Evolutionary conservation across 2,329 filamentous ascomycete species (phyloP), one percentile per base, ranked within the genome.

Genomic region (Tolypocladium ovalisporum): DNA sequence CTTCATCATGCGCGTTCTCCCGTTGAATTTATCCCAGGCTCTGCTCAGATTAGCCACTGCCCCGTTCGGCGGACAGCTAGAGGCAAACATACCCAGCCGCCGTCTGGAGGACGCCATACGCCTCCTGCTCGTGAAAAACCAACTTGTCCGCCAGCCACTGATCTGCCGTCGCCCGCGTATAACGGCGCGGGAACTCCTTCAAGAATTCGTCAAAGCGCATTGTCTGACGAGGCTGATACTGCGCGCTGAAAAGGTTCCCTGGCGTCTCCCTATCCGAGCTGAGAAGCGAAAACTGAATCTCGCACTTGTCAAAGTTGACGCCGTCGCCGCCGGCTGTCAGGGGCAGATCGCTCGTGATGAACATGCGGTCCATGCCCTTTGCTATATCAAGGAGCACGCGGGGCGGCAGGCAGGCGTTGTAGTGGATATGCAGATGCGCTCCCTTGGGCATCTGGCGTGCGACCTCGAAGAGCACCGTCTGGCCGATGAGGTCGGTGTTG

Each of bases 351-450:
- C 85, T 88, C 58, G 80, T 83, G 63, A 90, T 85, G 65, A 83
- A 89, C 85, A 91, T 89, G 62, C 79, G 80, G 1, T 78, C 65
- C 75, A 85, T 82, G 6, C 60, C 75, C 74, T 75, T 80, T 62
- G 74, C 81, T 62, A 75, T 75, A 29, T 74, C 70, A 15, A 90
- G 74, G 24, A 90, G 73, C 6, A 84, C 76, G 2, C 75, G 68
- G 12, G 87, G 85, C 17, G 76, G 73, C 5, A 90, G 73, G 59
- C 87, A 88, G n/a, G 87, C 80, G 67, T 90, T 91, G 75, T 89
- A 90, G 68, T 91, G 88, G 29, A 90, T 80, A 68, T 91, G 88
- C 29, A 90, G 74, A 66, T 90, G 85, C 0, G 80, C 80, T 2
- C 87, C 88, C 69, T 91, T 91, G 47, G 88, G 88, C 75, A 88